Base-by-base conservation (phyloP, 441 rosid species). In the Adansonia rubrostipa region DNA sequence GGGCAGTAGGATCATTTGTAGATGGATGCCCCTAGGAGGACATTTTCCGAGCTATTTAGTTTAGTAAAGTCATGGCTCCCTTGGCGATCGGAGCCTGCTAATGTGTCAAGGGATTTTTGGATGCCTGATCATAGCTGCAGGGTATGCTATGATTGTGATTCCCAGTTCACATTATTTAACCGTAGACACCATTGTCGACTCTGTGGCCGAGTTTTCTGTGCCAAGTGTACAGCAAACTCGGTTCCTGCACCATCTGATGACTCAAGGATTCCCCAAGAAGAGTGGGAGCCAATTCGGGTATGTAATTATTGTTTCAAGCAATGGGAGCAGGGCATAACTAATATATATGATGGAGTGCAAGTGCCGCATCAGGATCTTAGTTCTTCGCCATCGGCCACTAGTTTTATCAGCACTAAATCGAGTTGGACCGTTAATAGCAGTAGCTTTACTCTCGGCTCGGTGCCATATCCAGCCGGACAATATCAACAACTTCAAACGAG, bases 121-220 rank as follows among this genome's bases (percentile, higher is more conserved):
- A 97, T 97, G 99, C 99, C 99, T 28, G 99, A 91, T 83, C 91
- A 91, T 80, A 97, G 98, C 83, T 97, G 99, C 87, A 91, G 93
- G 85, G 99, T 97, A 71, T 97, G 99, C 81, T 97, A 97, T 82
- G 99, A 95, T 65, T 95, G 99, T 79, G 99, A 95, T 87, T 73
- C 85, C 76, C 99, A 89, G 88, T 97, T 97, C 82, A 92, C 97
- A 0, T 62, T 92, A 64, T 80, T 95, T 45, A 93, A 89, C 76
- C 97, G 99, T 40, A 90, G 89, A 79, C 99, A 97, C 83, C 99
- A 97, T 80, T 97, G 99, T 70, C 91, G 98, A 73, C 92, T 84
- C 57, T 97, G 99, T 86, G 99, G 99, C 22, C 87, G 97, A 78
- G 86, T 97, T 81, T 97, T 97, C 86, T 97, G 99, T 71, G 92